A percentile compares a stretch with the other conserved stretches of the same genome.
phyloP scores from a whole-genome alignment of 2,329 filamentous ascomycete genomes.

The Aspergillus terreus region DNA sequence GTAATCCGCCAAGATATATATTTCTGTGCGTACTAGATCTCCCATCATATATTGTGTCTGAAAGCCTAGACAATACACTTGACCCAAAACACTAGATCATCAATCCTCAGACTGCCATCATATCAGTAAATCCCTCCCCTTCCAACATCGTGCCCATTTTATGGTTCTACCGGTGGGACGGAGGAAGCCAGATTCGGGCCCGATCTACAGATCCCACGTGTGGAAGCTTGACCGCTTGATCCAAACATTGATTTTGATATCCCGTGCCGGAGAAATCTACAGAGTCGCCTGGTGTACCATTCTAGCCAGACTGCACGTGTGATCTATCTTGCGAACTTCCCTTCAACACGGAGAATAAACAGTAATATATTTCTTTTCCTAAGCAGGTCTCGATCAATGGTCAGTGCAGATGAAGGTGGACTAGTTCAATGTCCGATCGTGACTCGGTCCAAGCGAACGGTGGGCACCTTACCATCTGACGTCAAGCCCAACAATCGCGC shows the following conservation, averaged over 20 bases:
- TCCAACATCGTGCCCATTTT: too few species aligned
- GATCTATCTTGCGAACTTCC: neutral
- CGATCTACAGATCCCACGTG: slow-evolving; percentile 29
- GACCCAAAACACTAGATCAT: too few species aligned
- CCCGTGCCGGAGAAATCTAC: neutral
- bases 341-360: neutral
- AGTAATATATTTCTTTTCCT: neutral
- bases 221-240: slow-evolving; percentile 24
- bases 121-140: too few species aligned
- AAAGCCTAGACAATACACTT: too few species aligned
- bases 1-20: too few species aligned
- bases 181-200: slow-evolving; percentile 10
- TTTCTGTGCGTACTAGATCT: too few species aligned
- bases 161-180: neutral
- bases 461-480: slow-evolving; percentile 14
- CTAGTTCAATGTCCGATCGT: neutral
- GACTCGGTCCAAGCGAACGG: neutral
- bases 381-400: too few species aligned
- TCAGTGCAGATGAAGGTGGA: neutral
- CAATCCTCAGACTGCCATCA: too few species aligned
- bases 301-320: neutral
- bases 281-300: too few species aligned
- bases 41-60: too few species aligned
- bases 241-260: slow-evolving; percentile 2
- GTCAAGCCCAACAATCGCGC: slow-evolving; percentile 11